Evolutionary conservation across 164 flowering plant genomes (phyloP), one percentile per base, ranked within the genome.

Genomic region (Brasenia schreberi): DNA sequence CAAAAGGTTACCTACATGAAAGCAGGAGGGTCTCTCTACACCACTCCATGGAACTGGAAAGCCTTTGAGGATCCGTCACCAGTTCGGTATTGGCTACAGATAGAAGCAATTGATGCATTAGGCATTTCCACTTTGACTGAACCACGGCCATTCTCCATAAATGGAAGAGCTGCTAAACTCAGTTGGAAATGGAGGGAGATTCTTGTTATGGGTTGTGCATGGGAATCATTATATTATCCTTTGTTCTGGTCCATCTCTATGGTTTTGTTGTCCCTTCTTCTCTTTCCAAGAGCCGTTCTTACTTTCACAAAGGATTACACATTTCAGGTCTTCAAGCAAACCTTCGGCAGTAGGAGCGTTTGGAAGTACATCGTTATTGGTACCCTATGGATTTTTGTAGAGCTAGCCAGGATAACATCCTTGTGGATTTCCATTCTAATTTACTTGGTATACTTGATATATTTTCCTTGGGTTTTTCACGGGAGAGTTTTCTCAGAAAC

Each of bases 121-220:
- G 90, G 92, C n/a, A 72, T 82, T 75, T 71, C 77, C 69, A 81
- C 77, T 67, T 56, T 79, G 17, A 78, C 80, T 53, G 87, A 91
- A 43, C 64, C 79, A 39, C 83, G 86, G 79, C 96, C 99, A 18
- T 89, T 94, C 72, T 94, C 97, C 12, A 63, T 89, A n/a, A 83
- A 81, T 72, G 95, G 93, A 60, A 72, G 73, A 18, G 79, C 70
- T 61, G 76, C 81, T 12, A 77, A 78, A 73, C 63, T 85, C 53
- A 72, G 81, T 27, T 94, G 98, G 98, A 85, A 78, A 65, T 91
- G 92, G 97, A 86, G 72, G 73, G 99, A 94, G 76, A 83, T 89
- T 77, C 23, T 80, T 9, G 96, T 91, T 58, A 89, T 94, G 96
- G 99, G 99, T 45, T 83, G 91, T 79, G 90, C 89, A 45, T 91